Conservation (phyloP, 768 basidiomycete genomes). For the Amanita subjunquillea region DNA sequence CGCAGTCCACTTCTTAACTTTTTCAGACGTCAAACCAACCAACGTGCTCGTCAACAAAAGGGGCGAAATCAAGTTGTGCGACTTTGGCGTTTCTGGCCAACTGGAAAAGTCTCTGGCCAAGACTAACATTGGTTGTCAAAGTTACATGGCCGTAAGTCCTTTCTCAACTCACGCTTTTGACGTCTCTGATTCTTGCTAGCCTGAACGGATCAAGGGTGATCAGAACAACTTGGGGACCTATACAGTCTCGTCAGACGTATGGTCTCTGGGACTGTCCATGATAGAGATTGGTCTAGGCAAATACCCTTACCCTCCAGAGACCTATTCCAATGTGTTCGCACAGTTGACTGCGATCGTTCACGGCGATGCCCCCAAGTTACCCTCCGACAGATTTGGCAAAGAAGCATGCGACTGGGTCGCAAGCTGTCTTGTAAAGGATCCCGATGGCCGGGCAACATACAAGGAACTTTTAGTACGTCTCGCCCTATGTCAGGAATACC, state of each 20-base stretch:
- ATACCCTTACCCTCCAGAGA: slow-evolving; percentile 97
- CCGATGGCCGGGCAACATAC: slow-evolving; percentile 73
- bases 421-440: slow-evolving; percentile 72
- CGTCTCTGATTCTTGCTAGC: slow-evolving; percentile 31
- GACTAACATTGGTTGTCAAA: slow-evolving; percentile 98
- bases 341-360: slow-evolving; percentile 94
- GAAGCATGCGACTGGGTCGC: slow-evolving; percentile 77
- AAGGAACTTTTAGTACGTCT: slow-evolving; percentile 63
- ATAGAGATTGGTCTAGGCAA: slow-evolving; percentile 85
- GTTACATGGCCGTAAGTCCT: slow-evolving; percentile 87
- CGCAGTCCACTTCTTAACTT: slow-evolving; percentile 2
- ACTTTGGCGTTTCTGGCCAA: slow-evolving; percentile 98
- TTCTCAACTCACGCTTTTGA: background rate
- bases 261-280: slow-evolving; percentile 91
- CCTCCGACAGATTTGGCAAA: slow-evolving; percentile 54
- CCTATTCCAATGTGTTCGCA: slow-evolving; percentile 94
- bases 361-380: slow-evolving; percentile 84
- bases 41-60: slow-evolving; percentile 85
- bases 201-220: slow-evolving; percentile 93
- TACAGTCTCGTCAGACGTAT: slow-evolving; percentile 94
- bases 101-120: slow-evolving; percentile 93
- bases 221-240: slow-evolving; percentile 81
- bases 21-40: slow-evolving; percentile 82
- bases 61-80: slow-evolving; percentile 90
- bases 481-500: background rate